phyloP scores from a whole-genome alignment of 768 basidiomycete genomes.

The Lactarius hengduanensis region DNA sequence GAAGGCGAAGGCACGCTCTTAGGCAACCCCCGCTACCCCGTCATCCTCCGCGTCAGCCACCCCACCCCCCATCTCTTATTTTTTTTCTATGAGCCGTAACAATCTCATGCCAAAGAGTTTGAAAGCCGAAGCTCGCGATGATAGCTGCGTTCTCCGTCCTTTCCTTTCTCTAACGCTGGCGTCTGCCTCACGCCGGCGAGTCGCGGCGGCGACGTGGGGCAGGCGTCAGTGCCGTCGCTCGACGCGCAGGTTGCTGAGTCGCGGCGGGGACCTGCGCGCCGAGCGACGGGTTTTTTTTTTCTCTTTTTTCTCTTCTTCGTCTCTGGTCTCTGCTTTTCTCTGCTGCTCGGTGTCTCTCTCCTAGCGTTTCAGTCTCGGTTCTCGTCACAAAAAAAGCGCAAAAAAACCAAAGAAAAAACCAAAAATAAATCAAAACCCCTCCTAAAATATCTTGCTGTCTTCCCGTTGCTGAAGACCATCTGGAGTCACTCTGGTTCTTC shows the following conservation, averaged over 20 bases:
- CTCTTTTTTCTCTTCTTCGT: conserved; percentile 1
- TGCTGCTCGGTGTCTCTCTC: neutral
- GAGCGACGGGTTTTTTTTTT: neutral
- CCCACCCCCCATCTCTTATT: neutral
- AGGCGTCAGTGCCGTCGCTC: conserved; percentile 13
- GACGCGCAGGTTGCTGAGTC: conserved; percentile 13
- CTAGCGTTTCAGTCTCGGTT: neutral
- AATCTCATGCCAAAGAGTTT: neutral
- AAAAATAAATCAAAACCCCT: neutral
- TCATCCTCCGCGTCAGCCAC: neutral
- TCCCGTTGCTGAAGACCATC: conserved; percentile 1
- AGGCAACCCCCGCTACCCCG: neutral
- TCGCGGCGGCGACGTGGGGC: conserved; percentile 24
- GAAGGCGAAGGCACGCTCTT: neutral
- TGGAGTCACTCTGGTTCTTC: conserved; percentile 2
- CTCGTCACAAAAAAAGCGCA: neutral
- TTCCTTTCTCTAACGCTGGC: conserved; percentile 5
- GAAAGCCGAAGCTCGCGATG: neutral
- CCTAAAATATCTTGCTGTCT: neutral
- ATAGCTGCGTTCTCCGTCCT: conserved; percentile 11
- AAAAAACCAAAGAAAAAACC: neutral
- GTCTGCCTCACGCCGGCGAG: conserved; percentile 14
- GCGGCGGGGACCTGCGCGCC: conserved; percentile 18
- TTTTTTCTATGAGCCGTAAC: neutral
- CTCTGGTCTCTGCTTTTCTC: neutral